phyloP scores from a whole-genome alignment of 169 alveolate genomes.

The Cryptosporidium baileyi region DNA sequence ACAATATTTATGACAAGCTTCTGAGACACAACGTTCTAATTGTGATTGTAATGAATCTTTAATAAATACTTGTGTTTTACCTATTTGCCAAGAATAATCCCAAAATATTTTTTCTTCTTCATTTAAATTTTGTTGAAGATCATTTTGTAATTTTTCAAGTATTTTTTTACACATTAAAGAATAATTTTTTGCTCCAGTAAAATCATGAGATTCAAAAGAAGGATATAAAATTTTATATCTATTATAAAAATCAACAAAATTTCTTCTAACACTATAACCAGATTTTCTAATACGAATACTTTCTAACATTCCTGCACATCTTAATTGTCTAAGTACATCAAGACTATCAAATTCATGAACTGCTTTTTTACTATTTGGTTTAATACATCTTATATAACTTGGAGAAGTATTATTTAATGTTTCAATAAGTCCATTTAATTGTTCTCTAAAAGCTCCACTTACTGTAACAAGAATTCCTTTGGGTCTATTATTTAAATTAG shows the following conservation, averaged over 20 bases:
- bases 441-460: constrained; percentile 74
- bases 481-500: not conserved
- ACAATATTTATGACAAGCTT: constrained; percentile 39
- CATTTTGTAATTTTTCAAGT: constrained; percentile 34
- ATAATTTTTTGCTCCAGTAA: constrained; percentile 52
- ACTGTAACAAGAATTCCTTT: constrained; percentile 57
- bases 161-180: constrained; percentile 64
- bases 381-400: constrained; percentile 88
- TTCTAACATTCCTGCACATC: constrained; percentile 85
- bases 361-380: constrained; percentile 85
- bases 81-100: constrained; percentile 70
- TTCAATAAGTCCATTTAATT: constrained; percentile 80
- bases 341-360: constrained; percentile 81
- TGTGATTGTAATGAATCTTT: constrained; percentile 54
- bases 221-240: constrained; percentile 70
- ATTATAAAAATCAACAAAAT: constrained; percentile 74
- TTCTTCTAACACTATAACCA: constrained; percentile 80
- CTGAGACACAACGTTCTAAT: constrained; percentile 39
- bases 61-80: constrained; percentile 73
- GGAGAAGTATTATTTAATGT: constrained; percentile 82
- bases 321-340: constrained; percentile 84
- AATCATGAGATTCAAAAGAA: constrained; percentile 52
- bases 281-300: constrained; percentile 81
- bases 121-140: constrained; percentile 2
- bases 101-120: constrained; percentile 20